A percentile compares a stretch with the other conserved stretches of the same genome.
phyloP scores from a whole-genome alignment of 106 monocot species.

The Dioscorea zingiberensis region DNA sequence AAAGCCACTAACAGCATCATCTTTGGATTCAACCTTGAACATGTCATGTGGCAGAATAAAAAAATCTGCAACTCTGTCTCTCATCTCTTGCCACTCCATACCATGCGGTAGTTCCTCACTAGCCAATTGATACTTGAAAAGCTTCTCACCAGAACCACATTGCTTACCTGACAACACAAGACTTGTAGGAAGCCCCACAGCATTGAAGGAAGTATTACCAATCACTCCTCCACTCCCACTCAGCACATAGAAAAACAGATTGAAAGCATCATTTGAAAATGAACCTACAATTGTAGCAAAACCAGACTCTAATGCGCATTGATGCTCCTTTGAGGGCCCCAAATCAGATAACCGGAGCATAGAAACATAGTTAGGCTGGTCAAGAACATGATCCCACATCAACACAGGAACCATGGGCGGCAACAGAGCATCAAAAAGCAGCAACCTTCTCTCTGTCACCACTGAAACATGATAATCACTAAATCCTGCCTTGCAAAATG shows the following conservation, averaged over 20 bases:
- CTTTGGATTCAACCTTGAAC: constrained; percentile 7
- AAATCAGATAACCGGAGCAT: constrained; percentile 46
- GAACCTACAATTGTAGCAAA: constrained; percentile 75
- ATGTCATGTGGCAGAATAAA: constrained; percentile 34
- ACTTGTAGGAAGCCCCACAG: constrained; percentile 77
- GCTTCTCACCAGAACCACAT: constrained; percentile 10
- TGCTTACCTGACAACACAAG: constrained; percentile 38
- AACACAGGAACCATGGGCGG: constrained; percentile 38
- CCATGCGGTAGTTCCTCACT: constrained; percentile 6
- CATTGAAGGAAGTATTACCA: constrained; percentile 26
- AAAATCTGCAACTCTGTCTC: constrained; percentile 54
- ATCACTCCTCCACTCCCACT: constrained; percentile 6
- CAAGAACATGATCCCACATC: constrained; percentile 50
- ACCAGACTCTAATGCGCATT: constrained; percentile 36
- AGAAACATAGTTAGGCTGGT: constrained; percentile 29
- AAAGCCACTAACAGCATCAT: constrained; percentile 32
- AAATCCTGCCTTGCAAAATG: constrained; percentile 27
- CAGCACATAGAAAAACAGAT: constrained; percentile 61
- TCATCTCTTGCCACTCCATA: constrained; percentile 11
- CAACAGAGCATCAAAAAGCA: constrained; percentile 43
- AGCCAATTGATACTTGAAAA: constrained; percentile 28
- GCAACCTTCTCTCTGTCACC: constrained; percentile 23
- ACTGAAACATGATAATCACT: constrained; percentile 35
- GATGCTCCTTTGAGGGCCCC: constrained; percentile 36
- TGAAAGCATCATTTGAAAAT: constrained; percentile 54